These are phyloP conservation scores for Chenopodium formosanum DNA, from an alignment of 148 eudicot genomes.

Conservation along the genomic window DNA sequence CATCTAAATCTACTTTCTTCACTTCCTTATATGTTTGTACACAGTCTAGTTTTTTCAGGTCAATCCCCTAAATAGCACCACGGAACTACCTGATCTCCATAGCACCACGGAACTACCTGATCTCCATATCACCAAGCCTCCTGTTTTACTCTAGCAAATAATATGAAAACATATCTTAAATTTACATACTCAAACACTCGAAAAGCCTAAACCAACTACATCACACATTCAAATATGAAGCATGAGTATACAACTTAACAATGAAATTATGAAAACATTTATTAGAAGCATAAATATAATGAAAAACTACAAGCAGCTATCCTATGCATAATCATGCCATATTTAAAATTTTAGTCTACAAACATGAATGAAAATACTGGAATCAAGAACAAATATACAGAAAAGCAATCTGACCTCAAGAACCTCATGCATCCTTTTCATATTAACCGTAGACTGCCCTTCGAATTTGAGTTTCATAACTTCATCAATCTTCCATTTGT, in stretches of 20 bases:
- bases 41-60: conserved; percentile 62
- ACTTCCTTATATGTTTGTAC: conserved; percentile 58
- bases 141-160: conserved; percentile 73
- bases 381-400: background rate
- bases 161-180: conserved; percentile 4
- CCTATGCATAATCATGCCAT: conserved; percentile 34
- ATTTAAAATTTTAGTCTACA: conserved; percentile 54
- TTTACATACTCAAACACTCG: background rate
- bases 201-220: background rate
- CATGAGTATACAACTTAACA: background rate
- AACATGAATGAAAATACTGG: background rate
- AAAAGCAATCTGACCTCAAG: conserved; percentile 64
- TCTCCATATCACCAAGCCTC: conserved; percentile 96
- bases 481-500: conserved; percentile 82
- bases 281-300: background rate
- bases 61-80: conserved; percentile 78
- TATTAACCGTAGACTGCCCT: conserved; percentile 63
- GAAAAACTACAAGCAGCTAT: background rate
- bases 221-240: background rate
- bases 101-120: conserved; percentile 88
- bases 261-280: background rate
- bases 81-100: conserved; percentile 23
- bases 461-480: conserved; percentile 84
- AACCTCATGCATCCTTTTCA: conserved; percentile 79
- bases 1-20: conserved; percentile 24